These are phyloP conservation scores for Scleromitrula shiraiana DNA, from an alignment of 2,329 filamentous ascomycete genomes.

Conservation along the genomic window DNA sequence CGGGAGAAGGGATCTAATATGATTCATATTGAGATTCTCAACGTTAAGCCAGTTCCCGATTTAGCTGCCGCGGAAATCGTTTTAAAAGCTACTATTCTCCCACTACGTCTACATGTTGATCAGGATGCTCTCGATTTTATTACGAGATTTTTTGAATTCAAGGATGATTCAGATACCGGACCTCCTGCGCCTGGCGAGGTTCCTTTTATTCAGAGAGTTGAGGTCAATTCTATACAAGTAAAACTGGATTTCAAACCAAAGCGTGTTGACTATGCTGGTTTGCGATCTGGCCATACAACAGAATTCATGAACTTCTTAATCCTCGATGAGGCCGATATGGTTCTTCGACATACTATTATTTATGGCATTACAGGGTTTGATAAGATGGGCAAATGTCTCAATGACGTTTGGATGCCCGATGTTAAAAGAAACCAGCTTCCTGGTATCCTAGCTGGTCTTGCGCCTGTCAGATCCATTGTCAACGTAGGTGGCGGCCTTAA, in stretches of 20 bases:
- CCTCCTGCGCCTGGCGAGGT: slow-evolving; percentile 58
- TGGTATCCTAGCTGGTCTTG: slow-evolving; percentile 78
- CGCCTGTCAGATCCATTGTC: slow-evolving; percentile 81
- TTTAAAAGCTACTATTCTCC: slow-evolving; percentile 68
- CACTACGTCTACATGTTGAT: slow-evolving; percentile 86
- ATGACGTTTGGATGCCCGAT: slow-evolving; percentile 95
- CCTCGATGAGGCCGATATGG: slow-evolving; percentile 80
- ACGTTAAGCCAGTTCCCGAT: slow-evolving; percentile 76
- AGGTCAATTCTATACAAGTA: slow-evolving; percentile 75
- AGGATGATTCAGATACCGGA: slow-evolving; percentile 58
- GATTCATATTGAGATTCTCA: slow-evolving; percentile 82
- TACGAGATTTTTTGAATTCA: slow-evolving; percentile 96
- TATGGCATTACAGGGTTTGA: slow-evolving; percentile 91
- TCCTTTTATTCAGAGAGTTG: slow-evolving; percentile 83
- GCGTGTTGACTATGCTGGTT: slow-evolving; percentile 87
- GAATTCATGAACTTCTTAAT: slow-evolving; percentile 99
- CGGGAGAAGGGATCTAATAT: slow-evolving; percentile 81
- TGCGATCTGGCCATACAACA: slow-evolving; percentile 87
- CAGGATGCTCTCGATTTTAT: slow-evolving; percentile 97
- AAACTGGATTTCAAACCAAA: slow-evolving; percentile 97
- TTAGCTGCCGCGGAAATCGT: slow-evolving; percentile 86
- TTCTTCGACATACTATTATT: slow-evolving; percentile 80
- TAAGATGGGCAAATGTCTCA: slow-evolving; percentile 77
- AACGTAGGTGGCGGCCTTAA: slow-evolving; percentile 84
- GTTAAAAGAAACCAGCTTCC: slow-evolving; percentile 84